Conservation (phyloP, 306 rosid species). For the Alnus glutinosa region DNA sequence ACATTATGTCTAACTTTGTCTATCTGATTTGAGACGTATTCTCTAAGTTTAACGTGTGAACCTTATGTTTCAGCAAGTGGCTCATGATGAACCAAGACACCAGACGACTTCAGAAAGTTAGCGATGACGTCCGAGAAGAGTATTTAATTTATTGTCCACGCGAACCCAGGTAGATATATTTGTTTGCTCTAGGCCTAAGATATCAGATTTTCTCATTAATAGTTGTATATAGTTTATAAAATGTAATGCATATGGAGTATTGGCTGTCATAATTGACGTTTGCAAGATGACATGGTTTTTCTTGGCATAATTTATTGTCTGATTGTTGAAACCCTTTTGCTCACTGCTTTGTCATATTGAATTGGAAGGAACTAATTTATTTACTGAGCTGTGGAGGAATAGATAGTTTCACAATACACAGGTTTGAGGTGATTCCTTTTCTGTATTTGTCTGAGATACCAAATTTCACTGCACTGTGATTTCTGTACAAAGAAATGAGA, state of each 20-base stretch:
- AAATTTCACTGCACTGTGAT: not conserved
- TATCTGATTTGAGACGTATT: constrained; percentile 17
- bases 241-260: not conserved
- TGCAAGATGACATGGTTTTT: constrained; percentile 8
- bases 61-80: constrained; percentile 81
- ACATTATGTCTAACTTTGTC: not conserved
- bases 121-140: constrained; percentile 83
- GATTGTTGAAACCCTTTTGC: not conserved
- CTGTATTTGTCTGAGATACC: not conserved
- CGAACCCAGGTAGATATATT: constrained; percentile 61
- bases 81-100: constrained; percentile 94
- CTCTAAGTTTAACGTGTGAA: constrained; percentile 27
- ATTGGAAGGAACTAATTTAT: not conserved
- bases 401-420: not conserved
- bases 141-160: constrained; percentile 66
- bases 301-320: not conserved
- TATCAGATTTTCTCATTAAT: constrained; percentile 10
- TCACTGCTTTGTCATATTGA: not conserved
- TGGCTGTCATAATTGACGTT: not conserved
- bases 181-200: not conserved
- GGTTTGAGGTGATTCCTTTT: not conserved
- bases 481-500: not conserved
- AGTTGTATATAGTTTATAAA: not conserved
- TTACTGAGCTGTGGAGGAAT: not conserved
- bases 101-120: constrained; percentile 81